Percentiles rank a stretch among this genome's conserved stretches.
These are phyloP conservation scores for Omphalotus guepiniiformis DNA, from an alignment of 768 basidiomycete species.

Conservation along the genomic window DNA sequence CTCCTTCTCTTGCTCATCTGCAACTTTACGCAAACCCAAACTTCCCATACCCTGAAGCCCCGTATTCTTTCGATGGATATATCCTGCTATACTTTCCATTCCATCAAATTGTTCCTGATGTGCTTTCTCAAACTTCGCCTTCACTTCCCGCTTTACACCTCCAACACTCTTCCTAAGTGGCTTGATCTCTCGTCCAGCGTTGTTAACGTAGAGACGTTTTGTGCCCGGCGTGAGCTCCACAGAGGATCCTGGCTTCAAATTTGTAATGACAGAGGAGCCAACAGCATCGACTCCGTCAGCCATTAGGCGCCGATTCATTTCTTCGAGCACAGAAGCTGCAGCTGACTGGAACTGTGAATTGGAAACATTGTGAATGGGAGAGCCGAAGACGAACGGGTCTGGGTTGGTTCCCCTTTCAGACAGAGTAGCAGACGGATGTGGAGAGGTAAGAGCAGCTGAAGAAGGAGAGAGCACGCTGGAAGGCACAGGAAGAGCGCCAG, in stretches of 20 bases:
- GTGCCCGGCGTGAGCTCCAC: not conserved
- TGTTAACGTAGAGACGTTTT: conserved; percentile 10
- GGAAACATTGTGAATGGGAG: conserved; percentile 59
- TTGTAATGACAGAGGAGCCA: conserved; percentile 40
- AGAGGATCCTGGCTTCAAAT: conserved; percentile 28
- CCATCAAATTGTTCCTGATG: conserved; percentile 66
- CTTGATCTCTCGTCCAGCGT: conserved; percentile 24
- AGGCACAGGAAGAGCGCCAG: not conserved
- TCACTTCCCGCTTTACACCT: conserved; percentile 18
- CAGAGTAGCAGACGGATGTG: too few species aligned
- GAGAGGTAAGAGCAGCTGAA: not conserved
- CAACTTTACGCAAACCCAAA: not conserved
- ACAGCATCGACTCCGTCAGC: conserved; percentile 52
- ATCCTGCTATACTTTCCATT: conserved; percentile 70
- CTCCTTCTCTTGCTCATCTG: conserved; percentile 10
- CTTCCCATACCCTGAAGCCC: conserved; percentile 9
- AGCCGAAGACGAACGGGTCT: conserved; percentile 73
- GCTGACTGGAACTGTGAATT: conserved; percentile 64
- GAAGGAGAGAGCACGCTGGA: not conserved
- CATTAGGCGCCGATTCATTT: conserved; percentile 74
- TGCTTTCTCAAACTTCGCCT: conserved; percentile 48
- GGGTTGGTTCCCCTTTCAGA: too few species aligned
- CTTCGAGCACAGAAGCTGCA: conserved; percentile 69
- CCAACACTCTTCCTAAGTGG: conserved; percentile 24
- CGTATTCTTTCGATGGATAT: conserved; percentile 29